These are phyloP conservation scores for Phaffia tasmanica DNA, from an alignment of 768 basidiomycete genomes.

Conservation along the genomic window DNA sequence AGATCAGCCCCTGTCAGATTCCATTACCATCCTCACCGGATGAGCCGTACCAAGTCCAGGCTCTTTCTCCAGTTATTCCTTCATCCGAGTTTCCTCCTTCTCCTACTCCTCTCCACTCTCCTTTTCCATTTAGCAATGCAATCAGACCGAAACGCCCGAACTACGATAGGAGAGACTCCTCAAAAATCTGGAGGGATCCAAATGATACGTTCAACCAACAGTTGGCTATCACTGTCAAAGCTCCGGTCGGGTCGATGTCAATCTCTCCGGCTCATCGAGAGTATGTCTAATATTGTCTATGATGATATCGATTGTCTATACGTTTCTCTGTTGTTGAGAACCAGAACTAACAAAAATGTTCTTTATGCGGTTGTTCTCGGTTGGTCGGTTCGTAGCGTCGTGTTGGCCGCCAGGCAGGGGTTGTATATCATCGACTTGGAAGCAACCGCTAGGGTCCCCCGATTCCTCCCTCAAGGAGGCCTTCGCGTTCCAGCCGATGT, in stretches of 20 bases:
- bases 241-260: slow-evolving; percentile 23
- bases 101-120: too few relatives aligned
- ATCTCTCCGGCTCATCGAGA: slow-evolving; percentile 24
- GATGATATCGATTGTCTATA: too few relatives aligned
- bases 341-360: background rate
- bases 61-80: too few relatives aligned
- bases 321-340: slow-evolving; percentile 9
- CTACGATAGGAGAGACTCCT: too few relatives aligned
- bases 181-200: too few relatives aligned
- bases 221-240: slow-evolving; percentile 19
- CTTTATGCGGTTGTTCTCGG: background rate
- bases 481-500: slow-evolving; percentile 70
- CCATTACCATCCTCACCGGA: too few relatives aligned
- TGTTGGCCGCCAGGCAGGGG: slow-evolving; percentile 48
- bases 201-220: slow-evolving; percentile 19
- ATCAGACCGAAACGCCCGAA: too few relatives aligned
- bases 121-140: too few relatives aligned
- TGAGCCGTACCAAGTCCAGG: too few relatives aligned
- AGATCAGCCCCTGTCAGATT: too few relatives aligned
- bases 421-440: slow-evolving; percentile 92
- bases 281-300: background rate
- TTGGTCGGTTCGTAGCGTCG: too few relatives aligned
- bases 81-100: too few relatives aligned
- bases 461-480: slow-evolving; percentile 90
- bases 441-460: slow-evolving; percentile 69